These are phyloP conservation scores for Coelastrella sp. DNA, from an alignment of 139 green algal species.

Conservation along the genomic window DNA sequence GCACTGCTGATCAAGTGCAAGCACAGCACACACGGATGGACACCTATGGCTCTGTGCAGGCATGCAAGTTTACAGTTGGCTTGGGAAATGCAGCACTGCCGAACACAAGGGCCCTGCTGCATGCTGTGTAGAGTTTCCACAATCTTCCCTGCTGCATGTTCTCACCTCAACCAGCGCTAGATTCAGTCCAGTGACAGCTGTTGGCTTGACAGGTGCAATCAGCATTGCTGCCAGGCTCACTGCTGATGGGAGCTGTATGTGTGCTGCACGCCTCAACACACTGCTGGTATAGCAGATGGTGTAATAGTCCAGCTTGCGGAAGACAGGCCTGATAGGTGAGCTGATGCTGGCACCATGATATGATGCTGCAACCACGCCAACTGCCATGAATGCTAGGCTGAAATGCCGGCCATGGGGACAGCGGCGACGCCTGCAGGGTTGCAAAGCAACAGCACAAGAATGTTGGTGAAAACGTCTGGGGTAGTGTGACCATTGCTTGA, in stretches of 20 bases:
- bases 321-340: neutral
- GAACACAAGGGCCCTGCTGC: too few species aligned
- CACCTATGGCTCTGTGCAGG: too few species aligned
- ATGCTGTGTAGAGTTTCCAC: too few species aligned
- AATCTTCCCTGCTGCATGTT: neutral
- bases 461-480: neutral
- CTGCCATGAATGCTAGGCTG: conserved; percentile 22
- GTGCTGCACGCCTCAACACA: conserved; percentile 53
- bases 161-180: conserved; percentile 58
- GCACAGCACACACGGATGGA: too few species aligned
- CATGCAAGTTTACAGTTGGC: too few species aligned
- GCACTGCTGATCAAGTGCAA: too few species aligned
- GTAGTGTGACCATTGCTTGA: too few species aligned
- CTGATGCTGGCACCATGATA: conserved; percentile 22
- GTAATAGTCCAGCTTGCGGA: conserved; percentile 74
- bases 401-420: conserved; percentile 28
- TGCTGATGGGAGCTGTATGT: conserved; percentile 15
- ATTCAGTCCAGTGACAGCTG: conserved; percentile 54
- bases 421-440: neutral
- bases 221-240: conserved; percentile 45
- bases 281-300: conserved; percentile 53
- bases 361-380: conserved; percentile 13
- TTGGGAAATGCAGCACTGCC: too few species aligned
- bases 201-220: conserved; percentile 66
- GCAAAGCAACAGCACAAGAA: neutral